These are phyloP conservation scores for Aulographum hederae DNA, from an alignment of 2,329 filamentous ascomycete species.

Conservation along the genomic window DNA sequence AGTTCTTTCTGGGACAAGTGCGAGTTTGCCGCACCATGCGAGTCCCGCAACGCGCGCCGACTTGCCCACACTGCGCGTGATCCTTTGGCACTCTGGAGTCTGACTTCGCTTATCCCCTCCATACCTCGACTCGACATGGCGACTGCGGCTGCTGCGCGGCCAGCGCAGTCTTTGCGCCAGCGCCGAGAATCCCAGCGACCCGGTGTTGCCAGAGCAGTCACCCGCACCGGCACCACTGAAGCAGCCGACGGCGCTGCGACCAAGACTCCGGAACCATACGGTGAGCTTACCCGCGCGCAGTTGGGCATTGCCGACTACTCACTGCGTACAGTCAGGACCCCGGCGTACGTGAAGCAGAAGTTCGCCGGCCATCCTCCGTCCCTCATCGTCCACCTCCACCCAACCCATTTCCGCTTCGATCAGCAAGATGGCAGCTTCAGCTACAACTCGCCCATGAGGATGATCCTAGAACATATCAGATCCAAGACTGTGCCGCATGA, in stretches of 20 bases:
- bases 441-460: conserved; percentile 82
- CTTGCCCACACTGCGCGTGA: too few species aligned
- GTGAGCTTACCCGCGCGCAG: conserved; percentile 13
- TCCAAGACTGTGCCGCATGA: conserved; percentile 73
- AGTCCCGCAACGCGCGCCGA: too few species aligned
- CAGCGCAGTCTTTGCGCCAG: conserved; percentile 21
- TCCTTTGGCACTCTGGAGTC: too few species aligned
- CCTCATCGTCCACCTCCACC: conserved; percentile 68
- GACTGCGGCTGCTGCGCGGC: neutral
- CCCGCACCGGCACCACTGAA: conserved; percentile 7
- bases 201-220: conserved; percentile 8
- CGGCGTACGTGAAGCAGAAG: conserved; percentile 67
- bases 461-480: conserved; percentile 60
- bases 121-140: neutral
- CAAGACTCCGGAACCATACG: conserved; percentile 1
- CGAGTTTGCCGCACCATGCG: too few species aligned
- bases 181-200: conserved; percentile 24
- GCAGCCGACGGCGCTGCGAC: neutral
- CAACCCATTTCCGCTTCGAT: conserved; percentile 79
- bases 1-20: too few species aligned
- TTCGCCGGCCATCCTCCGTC: conserved; percentile 59
- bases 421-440: conserved; percentile 82
- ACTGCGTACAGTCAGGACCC: conserved; percentile 42
- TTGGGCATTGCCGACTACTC: conserved; percentile 1
- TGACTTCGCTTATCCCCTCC: too few species aligned